These are phyloP conservation scores for Comarum palustre DNA, from an alignment of 306 rosid genomes.

Conservation along the genomic window DNA sequence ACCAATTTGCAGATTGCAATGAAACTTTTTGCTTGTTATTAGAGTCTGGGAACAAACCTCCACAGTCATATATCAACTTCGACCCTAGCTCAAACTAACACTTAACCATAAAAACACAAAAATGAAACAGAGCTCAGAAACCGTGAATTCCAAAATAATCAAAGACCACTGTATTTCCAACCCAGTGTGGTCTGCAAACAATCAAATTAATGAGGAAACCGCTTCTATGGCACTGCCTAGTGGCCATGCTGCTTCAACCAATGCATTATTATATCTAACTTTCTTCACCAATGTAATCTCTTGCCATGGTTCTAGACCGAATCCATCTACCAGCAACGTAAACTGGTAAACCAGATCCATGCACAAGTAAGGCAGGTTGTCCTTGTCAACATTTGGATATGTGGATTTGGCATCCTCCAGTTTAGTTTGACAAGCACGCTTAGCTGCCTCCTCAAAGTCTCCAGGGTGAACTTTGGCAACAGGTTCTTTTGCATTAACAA, in stretches of 20 bases:
- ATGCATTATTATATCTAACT: conserved; percentile 63
- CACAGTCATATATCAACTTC: background rate
- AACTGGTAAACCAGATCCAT: conserved; percentile 93
- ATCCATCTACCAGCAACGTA: conserved; percentile 84
- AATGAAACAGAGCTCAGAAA: background rate
- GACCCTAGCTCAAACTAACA: background rate
- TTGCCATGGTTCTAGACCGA: conserved; percentile 91
- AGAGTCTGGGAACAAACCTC: background rate
- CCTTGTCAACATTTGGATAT: conserved; percentile 51
- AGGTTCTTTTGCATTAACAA: conserved; percentile 65
- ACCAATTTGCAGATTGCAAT: background rate
- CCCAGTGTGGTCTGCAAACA: background rate
- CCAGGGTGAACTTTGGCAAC: conserved; percentile 59
- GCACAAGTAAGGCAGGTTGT: conserved; percentile 88
- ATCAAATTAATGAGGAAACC: conserved; percentile 51
- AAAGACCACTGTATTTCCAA: conserved; percentile 18
- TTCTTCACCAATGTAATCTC: conserved; percentile 92
- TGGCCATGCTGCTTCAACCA: conserved; percentile 99
- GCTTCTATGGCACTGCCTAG: conserved; percentile 98
- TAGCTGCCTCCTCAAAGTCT: conserved; percentile 80
- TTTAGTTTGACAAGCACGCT: conserved; percentile 82
- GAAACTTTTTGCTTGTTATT: background rate
- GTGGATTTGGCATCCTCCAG: conserved; percentile 54
- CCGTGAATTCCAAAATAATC: background rate
- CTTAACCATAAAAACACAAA: background rate